phyloP scores from a whole-genome alignment of 495 filamentous ascomycete species.

The Neurospora pannonica region DNA sequence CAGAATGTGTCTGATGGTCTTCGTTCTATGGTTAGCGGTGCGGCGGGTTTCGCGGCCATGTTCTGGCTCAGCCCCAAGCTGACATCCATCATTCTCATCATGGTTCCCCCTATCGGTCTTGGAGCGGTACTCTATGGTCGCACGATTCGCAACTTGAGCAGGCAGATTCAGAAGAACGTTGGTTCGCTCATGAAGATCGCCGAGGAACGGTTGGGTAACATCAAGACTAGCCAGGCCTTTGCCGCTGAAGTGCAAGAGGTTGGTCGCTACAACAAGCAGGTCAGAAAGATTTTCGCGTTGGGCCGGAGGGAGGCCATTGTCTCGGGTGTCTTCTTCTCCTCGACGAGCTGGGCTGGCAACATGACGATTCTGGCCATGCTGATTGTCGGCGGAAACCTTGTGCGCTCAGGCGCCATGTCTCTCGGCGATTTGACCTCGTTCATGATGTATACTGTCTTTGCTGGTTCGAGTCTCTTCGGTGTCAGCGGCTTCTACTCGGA shows the following conservation, averaged over 20 bases:
- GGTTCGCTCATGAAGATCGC: conserved; percentile 92
- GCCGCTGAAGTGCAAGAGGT: conserved; percentile 88
- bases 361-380: conserved; percentile 91
- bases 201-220: conserved; percentile 89
- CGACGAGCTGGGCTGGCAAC: conserved; percentile 83
- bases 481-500: conserved; percentile 95
- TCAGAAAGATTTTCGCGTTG: conserved; percentile 82
- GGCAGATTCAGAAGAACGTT: conserved; percentile 85
- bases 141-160: conserved; percentile 73
- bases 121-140: conserved; percentile 87
- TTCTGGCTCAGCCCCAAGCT: conserved; percentile 85
- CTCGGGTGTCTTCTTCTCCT: conserved; percentile 83
- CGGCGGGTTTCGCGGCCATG: conserved; percentile 83
- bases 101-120: conserved; percentile 88
- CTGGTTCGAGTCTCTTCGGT: conserved; percentile 83
- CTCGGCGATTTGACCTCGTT: conserved; percentile 95
- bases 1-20: conserved; percentile 95
- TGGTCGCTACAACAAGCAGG: conserved; percentile 78
- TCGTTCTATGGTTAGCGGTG: conserved; percentile 76
- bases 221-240: conserved; percentile 92
- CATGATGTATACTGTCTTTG: conserved; percentile 95
- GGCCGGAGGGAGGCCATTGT: conserved; percentile 79
- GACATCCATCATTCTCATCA: conserved; percentile 71
- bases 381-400: conserved; percentile 83
- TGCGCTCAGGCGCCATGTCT: conserved; percentile 72